Evolutionary conservation across 2,329 filamentous ascomycete genomes (phyloP), one percentile per base, ranked within the genome.

Genomic region (Trichoderma sp.): DNA sequence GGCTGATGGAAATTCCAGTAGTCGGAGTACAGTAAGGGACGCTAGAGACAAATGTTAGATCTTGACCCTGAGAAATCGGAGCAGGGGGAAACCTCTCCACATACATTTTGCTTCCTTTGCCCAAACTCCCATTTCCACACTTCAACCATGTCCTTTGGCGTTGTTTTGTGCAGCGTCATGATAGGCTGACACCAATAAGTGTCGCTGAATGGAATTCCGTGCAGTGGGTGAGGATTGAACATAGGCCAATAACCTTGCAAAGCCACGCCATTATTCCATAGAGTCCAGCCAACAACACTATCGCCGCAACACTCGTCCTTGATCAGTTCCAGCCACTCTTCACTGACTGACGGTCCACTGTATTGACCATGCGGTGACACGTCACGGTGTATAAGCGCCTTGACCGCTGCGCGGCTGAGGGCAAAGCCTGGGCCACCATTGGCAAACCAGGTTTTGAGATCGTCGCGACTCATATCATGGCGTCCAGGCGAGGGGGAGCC

Each of bases 241-340:
- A 88, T 82, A 3, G 87, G 87, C 83, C 85, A 89, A 71, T 87
- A 83, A 6, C 87, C 87, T 21, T 84, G 85, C 75, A 89, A 71
- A 4, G 82, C 78, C 11, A 89, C 83, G 1, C 85, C 85, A 24
- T 83, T 85, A 56, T 87, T 83, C 76, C 83, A 84, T 62, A 89
- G 77, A 6, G 84, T 85, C 81, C 84, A 87, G 3, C 88, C 88
- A 4, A 89, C 80, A 7, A 89, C 84, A 56, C 86, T 87, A 72
- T 90, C 88, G 6, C 88, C 88, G 67, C 88, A 89, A 80, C 87
- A 89, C 75, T 91, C 88, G 14, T 83, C 78, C 35, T 82, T 82
- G 27, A 88, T 81, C 45, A 85, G 76, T 6, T 84, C 81, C 63
- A 86, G 81, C 82, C 85, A 88, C 75, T 82, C 83, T 72, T 84